A percentile compares a stretch with the other conserved stretches of the same genome.
Evolutionary conservation across 2,329 filamentous ascomycete genomes (phyloP).

Genomic region (Paecilomyces niveus): DNA sequence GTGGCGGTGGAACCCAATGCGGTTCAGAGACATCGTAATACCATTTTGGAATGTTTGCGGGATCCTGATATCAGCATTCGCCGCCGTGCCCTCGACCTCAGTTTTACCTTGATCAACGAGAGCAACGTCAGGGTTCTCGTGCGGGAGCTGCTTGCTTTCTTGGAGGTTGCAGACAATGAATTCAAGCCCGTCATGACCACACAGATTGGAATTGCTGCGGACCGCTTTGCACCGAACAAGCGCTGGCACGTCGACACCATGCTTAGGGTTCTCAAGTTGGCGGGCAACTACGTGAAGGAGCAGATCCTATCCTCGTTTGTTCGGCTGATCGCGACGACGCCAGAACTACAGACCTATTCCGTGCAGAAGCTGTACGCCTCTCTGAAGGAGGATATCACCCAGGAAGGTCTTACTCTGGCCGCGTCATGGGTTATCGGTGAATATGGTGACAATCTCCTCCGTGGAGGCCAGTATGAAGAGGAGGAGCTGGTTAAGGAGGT

Average conservation of each 20-base stretch:
- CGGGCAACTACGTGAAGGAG: conserved; percentile 95
- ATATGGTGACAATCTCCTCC: conserved; percentile 84
- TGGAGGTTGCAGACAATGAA: conserved; percentile 95
- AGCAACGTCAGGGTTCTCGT: conserved; percentile 91
- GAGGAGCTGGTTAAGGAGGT: conserved; percentile 80
- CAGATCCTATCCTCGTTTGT: conserved; percentile 96
- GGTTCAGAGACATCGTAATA: conserved; percentile 93
- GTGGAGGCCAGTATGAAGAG: conserved; percentile 86
- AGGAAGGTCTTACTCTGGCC: conserved; percentile 88
- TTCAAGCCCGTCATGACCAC: conserved; percentile 99
- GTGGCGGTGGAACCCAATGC: conserved; percentile 97
- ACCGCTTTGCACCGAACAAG: conserved; percentile 93
- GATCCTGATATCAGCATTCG: conserved; percentile 98
- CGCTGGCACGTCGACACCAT: conserved; percentile 98
- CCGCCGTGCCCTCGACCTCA: conserved; percentile 88
- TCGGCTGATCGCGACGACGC: conserved; percentile 86
- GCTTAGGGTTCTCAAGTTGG: conserved; percentile 84
- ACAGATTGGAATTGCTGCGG: conserved; percentile 94
- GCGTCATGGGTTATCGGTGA: conserved; percentile 98
- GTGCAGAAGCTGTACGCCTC: conserved; percentile 90
- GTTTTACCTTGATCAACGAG: conserved; percentile 97
- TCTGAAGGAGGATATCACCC: conserved; percentile 92
- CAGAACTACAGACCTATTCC: conserved; percentile 91
- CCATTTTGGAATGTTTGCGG: conserved; percentile 88
- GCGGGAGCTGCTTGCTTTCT: conserved; percentile 83